Evolutionary conservation across 2,329 filamentous ascomycete species (phyloP).

Genomic region (Sporothrix euskadiensis): DNA sequence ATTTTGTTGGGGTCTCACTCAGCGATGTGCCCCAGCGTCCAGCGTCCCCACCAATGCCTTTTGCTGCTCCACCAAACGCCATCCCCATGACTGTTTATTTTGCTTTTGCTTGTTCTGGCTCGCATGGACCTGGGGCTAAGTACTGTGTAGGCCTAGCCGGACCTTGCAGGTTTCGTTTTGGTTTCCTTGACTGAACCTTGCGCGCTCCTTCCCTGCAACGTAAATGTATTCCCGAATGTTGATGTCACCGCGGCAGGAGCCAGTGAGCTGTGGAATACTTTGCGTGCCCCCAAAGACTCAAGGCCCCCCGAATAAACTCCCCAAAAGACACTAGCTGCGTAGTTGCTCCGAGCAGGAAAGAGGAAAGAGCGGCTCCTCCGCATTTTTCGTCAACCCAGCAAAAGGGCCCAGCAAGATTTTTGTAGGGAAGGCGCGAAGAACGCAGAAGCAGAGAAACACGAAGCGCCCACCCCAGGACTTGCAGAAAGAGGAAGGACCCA

Average conservation of each 20-base stretch:
- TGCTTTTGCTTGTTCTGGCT: background rate
- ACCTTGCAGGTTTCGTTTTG: slow-evolving; percentile 1
- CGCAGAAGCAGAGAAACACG: background rate
- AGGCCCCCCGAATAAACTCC: background rate
- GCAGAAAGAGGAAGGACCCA: background rate
- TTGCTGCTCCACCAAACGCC: background rate
- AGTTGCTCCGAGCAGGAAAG: background rate
- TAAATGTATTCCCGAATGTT: slow-evolving; percentile 15
- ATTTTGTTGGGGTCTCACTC: slow-evolving; percentile 20
- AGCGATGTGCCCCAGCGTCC: slow-evolving; percentile 6
- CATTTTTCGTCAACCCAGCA: slow-evolving; percentile 18
- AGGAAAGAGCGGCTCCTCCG: slow-evolving; percentile 15
- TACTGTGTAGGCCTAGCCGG: background rate
- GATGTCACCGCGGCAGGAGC: slow-evolving; percentile 22
- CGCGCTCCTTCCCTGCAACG: slow-evolving; percentile 5
- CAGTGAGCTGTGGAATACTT: slow-evolving; percentile 11
- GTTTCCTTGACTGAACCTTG: background rate
- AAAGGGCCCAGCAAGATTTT: background rate
- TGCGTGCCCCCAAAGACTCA: background rate
- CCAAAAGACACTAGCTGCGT: background rate
- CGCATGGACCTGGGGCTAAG: background rate
- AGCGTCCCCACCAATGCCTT: background rate
- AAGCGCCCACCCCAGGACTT: background rate
- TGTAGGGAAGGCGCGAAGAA: slow-evolving; percentile 18
- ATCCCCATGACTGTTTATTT: slow-evolving; percentile 10